These are phyloP conservation scores for Uncinocarpus reesii DNA, from an alignment of 2,329 filamentous ascomycete species.

Conservation along the genomic window DNA sequence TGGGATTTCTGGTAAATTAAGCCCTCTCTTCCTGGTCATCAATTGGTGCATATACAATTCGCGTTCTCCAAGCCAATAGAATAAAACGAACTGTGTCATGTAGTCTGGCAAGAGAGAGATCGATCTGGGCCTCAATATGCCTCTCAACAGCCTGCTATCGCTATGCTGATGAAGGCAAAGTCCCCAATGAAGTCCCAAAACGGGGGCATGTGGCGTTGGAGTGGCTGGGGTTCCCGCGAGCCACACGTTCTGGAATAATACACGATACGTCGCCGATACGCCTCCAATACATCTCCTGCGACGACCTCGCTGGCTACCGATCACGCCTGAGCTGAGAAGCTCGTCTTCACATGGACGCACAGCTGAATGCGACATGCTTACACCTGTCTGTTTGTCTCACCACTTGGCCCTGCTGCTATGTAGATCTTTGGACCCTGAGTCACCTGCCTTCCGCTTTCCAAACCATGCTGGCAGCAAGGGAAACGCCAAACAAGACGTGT, in stretches of 20 bases:
- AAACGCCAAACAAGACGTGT: not conserved
- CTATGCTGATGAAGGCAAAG: not conserved
- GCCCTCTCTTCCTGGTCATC: too few relatives aligned
- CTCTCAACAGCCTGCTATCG: too few relatives aligned
- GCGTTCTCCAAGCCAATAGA: too few relatives aligned
- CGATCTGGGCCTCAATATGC: too few relatives aligned
- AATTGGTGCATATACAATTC: too few relatives aligned
- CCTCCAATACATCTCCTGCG: not conserved
- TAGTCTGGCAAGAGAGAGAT: too few relatives aligned
- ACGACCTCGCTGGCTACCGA: not conserved
- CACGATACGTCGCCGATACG: not conserved
- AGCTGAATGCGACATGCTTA: too few relatives aligned
- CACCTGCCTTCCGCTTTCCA: not conserved
- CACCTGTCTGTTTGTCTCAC: not conserved
- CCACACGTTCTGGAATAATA: constrained; percentile 5
- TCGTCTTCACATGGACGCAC: not conserved
- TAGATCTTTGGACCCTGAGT: not conserved
- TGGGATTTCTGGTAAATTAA: too few relatives aligned
- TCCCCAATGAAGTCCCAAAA: not conserved
- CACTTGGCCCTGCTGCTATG: too few relatives aligned
- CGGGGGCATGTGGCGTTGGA: not conserved
- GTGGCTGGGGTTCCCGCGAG: not conserved
- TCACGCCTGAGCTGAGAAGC: not conserved
- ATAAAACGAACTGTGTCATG: too few relatives aligned
- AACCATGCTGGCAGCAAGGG: not conserved